Conservation (phyloP, 225 moss, liverwort and hornwort genomes). For the Pseudoscleropodium purum region DNA sequence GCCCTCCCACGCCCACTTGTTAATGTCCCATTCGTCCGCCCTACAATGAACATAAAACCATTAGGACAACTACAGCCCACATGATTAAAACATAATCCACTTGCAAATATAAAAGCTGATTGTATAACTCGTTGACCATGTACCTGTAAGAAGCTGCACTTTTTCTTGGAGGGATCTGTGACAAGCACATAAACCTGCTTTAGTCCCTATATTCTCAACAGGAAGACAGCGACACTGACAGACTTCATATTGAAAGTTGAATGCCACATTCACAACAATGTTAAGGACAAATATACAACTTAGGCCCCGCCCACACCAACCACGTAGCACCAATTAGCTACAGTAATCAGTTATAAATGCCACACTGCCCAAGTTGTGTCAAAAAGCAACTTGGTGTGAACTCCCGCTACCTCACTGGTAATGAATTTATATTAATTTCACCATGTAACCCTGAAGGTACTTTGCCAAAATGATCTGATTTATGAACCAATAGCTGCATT, state of each 20-base stretch:
- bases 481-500: not conserved
- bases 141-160: constrained; percentile 96
- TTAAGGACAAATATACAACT: not conserved
- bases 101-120: not conserved
- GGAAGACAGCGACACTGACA: not conserved
- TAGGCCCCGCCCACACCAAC: not conserved
- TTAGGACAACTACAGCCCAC: not conserved
- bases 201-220: not conserved
- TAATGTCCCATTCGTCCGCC: constrained; percentile 99
- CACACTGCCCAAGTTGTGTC: not conserved
- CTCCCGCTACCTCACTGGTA: not conserved
- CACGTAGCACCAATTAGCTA: not conserved
- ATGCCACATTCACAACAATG: not conserved
- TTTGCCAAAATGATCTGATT: not conserved
- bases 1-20: constrained; percentile 99
- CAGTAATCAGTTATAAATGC: not conserved
- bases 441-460: not conserved
- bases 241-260: not conserved
- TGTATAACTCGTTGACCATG: not conserved
- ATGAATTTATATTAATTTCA: not conserved
- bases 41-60: constrained; percentile 27
- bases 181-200: not conserved
- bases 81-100: not conserved
- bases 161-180: constrained; percentile 95
- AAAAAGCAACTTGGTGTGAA: not conserved